These are phyloP conservation scores for Malassezia slooffiae DNA, from an alignment of 1,284 basidiomycete species.

Conservation along the genomic window DNA sequence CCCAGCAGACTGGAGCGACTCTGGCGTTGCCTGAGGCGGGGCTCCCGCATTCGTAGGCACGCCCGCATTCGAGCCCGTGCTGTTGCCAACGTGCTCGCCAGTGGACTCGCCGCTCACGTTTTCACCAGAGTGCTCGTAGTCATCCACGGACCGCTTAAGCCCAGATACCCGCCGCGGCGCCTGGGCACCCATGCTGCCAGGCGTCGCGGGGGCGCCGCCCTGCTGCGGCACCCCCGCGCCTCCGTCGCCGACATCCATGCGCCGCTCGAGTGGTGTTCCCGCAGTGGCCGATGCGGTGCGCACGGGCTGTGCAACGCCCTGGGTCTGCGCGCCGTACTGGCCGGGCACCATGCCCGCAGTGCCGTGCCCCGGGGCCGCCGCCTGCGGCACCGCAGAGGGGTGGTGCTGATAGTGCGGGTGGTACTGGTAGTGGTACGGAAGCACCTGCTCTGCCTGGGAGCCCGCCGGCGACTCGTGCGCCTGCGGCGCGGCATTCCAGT, in stretches of 20 bases:
- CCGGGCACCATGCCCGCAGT: too few relatives aligned
- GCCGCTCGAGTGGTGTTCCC: conserved; percentile 6
- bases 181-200: too few relatives aligned
- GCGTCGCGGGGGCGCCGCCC: too few relatives aligned
- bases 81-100: too few relatives aligned
- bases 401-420: conserved; percentile 15
- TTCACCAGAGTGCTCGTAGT: conserved; percentile 1
- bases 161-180: conserved; percentile 9
- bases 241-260: too few relatives aligned
- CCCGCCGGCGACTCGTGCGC: too few relatives aligned
- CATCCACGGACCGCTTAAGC: conserved; percentile 3
- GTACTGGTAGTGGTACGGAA: conserved; percentile 8
- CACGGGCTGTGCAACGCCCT: conserved; percentile 1
- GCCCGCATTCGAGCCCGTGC: too few relatives aligned
- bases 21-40: too few relatives aligned
- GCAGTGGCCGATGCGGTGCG: conserved; percentile 1
- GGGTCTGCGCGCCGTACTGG: background rate
- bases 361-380: too few relatives aligned
- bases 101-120: too few relatives aligned
- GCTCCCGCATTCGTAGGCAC: too few relatives aligned
- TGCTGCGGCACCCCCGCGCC: too few relatives aligned
- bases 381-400: background rate
- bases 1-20: background rate
- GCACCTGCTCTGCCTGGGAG: conserved; percentile 1
- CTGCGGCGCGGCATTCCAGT: conserved; percentile 5